Percentiles rank a stretch among this genome's conserved stretches.
phyloP scores from a whole-genome alignment of 2,329 filamentous ascomycete species.

The Purpureocillium takamizusanense region DNA sequence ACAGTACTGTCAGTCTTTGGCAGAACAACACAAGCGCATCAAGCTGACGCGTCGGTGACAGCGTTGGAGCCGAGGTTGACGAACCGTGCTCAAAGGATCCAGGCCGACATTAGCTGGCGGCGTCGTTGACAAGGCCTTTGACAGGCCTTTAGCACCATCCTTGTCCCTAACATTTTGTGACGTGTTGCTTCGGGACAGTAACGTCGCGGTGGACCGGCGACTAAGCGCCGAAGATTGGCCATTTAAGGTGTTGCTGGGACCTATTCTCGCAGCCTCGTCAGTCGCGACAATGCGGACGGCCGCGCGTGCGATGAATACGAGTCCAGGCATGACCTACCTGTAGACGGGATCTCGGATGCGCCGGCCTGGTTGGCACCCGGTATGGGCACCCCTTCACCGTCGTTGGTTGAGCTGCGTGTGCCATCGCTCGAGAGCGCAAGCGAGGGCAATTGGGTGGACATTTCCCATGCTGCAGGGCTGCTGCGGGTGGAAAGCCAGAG shows the following conservation, averaged over 20 bases:
- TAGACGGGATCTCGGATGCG: slow-evolving; percentile 14
- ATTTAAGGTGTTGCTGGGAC: not conserved
- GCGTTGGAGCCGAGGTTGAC: slow-evolving; percentile 6
- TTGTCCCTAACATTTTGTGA: slow-evolving; percentile 31
- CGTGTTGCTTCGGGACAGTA: slow-evolving; percentile 50
- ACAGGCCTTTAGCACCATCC: slow-evolving; percentile 15
- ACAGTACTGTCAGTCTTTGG: not conserved
- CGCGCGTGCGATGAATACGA: not conserved
- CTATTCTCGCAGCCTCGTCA: too few species aligned
- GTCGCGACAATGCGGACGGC: not conserved
- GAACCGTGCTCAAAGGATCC: slow-evolving; percentile 28
- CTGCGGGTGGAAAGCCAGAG: not conserved
- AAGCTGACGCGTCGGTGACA: too few species aligned
- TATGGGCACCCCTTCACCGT: slow-evolving; percentile 15
- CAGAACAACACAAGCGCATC: too few species aligned
- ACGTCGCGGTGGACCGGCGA: slow-evolving; percentile 12
- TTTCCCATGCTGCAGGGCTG: slow-evolving; percentile 25
- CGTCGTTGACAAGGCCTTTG: slow-evolving; percentile 15
- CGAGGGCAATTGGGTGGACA: slow-evolving; percentile 20
- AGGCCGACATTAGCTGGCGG: slow-evolving; percentile 18
- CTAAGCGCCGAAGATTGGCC: slow-evolving; percentile 7
- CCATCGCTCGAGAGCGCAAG: slow-evolving; percentile 15
- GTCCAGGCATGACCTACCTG: slow-evolving; percentile 16
- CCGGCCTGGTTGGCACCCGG: slow-evolving; percentile 15
- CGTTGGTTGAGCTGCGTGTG: slow-evolving; percentile 15